Evolutionary conservation across 2,329 filamentous ascomycete genomes (phyloP).

Genomic region (Escovopsis weberi): DNA sequence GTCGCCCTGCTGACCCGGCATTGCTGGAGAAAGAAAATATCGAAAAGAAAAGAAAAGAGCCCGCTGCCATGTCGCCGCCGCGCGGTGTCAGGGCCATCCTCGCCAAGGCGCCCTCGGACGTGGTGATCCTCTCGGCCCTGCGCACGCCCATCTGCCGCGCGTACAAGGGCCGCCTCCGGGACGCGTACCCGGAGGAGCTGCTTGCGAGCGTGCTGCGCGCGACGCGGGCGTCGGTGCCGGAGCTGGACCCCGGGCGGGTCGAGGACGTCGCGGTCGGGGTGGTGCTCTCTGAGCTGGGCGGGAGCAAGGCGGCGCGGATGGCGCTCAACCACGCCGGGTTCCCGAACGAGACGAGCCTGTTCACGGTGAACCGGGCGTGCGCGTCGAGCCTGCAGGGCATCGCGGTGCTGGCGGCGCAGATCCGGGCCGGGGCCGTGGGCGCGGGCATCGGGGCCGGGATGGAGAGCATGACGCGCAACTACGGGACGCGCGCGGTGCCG

Average conservation of each 20-base stretch:
- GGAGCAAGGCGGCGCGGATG: constrained; percentile 83
- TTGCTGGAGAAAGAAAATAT: too few species aligned
- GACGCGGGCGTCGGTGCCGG: constrained; percentile 46
- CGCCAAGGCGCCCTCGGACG: constrained; percentile 63
- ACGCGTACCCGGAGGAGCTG: constrained; percentile 83
- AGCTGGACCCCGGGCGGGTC: constrained; percentile 51
- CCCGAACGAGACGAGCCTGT: constrained; percentile 56
- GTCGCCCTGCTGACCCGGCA: too few species aligned
- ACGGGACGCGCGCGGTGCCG: constrained; percentile 72
- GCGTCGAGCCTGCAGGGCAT: constrained; percentile 65
- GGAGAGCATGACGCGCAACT: constrained; percentile 94
- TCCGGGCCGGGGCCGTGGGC: constrained; percentile 58
- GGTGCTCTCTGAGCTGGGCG: constrained; percentile 81
- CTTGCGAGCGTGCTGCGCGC: constrained; percentile 47
- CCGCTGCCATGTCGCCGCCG: constrained; percentile 8
- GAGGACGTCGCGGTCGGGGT: constrained; percentile 79
- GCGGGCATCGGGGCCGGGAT: constrained; percentile 75
- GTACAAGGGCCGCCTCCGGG: constrained; percentile 70
- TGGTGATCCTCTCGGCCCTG: constrained; percentile 80
- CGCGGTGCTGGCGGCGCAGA: constrained; percentile 57
- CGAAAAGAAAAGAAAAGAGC: too few species aligned
- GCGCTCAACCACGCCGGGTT: constrained; percentile 74
- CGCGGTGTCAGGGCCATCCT: constrained; percentile 60
- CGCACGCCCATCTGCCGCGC: constrained; percentile 76
- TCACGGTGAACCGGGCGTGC: constrained; percentile 83